Evolutionary conservation across 2,329 filamentous ascomycete genomes (phyloP), one percentile per base, ranked within the genome.

Genomic region (Phyllosticta citrichinensis): DNA sequence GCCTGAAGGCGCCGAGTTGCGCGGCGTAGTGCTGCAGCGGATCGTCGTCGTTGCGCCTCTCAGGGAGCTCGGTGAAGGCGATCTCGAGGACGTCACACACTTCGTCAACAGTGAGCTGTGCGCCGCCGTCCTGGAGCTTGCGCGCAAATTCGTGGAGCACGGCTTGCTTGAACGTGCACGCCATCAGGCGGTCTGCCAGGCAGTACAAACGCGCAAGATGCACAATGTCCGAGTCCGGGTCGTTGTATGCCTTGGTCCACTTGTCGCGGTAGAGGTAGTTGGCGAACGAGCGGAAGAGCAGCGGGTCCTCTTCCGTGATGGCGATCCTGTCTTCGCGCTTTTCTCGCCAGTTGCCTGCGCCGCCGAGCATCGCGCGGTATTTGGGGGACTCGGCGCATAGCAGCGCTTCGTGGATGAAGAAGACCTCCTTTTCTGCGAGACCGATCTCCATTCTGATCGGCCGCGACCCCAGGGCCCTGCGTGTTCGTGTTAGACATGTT

Each of bases 261-360:
- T 52, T n/a, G 52, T 67, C 61, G 52, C 64, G 64, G 57, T 68
- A 68, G 30, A 68, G 60, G 47, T 68, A 68, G 30, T 67, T 62
- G 11, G 65, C 63, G 40, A 66, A 68, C 52, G 62, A 68, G 33
- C 63, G 58, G 52, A 67, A 67, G 53, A 66, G 62, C 14, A 64
- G 47, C 5, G 64, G 64, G 54, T 68, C 65, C 56, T 66, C 62
- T 14, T 67, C 66, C 14, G 62, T 51, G 51, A 64, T 33, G 12
- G 30, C 11, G 11, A 40, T 17, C 2, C 4, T 17, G 33, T 12
- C 11, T 14, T 40, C 33, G 33, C 6, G 11, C 6, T 19, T 40
- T 17, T 40, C 11, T 2, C 2, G 10, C 33, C 33, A 14, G 4
- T 40, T 11, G 2, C 33, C 33, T 17, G 11, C 4, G 9, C 64